Conservation (phyloP, 2,329 filamentous ascomycete species). For the Sphaerulina populicola region DNA sequence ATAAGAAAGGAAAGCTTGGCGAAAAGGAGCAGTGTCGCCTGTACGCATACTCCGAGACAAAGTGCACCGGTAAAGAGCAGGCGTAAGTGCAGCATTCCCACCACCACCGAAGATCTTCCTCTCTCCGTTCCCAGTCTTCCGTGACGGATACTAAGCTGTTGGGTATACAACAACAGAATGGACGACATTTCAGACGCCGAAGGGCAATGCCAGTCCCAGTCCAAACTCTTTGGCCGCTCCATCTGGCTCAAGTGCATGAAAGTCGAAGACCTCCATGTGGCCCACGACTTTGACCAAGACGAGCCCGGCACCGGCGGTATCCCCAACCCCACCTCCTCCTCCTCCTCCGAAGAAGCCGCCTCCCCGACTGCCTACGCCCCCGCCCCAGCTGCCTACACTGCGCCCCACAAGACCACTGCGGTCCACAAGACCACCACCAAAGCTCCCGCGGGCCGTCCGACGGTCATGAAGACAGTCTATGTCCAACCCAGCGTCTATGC, state of each 20-base stretch:
- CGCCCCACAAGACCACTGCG: too few relatives aligned
- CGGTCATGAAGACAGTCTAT: too few relatives aligned
- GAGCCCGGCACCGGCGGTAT: background rate
- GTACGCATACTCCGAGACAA: background rate
- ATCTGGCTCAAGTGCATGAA: conserved; percentile 1
- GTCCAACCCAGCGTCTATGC: too few relatives aligned
- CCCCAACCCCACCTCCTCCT: background rate
- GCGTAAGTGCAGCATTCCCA: background rate
- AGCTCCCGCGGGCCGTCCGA: too few relatives aligned
- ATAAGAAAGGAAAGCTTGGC: background rate
- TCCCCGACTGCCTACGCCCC: too few relatives aligned
- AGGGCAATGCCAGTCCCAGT: background rate
- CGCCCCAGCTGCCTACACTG: too few relatives aligned
- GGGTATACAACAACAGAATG: background rate
- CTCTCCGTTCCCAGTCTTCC: background rate
- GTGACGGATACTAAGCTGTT: background rate
- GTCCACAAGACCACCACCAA: background rate
- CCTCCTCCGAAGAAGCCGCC: too few relatives aligned
- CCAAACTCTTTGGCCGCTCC: background rate
- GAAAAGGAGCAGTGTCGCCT: background rate
- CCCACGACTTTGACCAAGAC: background rate
- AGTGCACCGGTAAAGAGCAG: background rate
- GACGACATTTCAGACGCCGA: background rate
- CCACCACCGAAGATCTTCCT: background rate
- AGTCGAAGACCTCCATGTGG: background rate